Conservation (phyloP, 768 basidiomycete species). For the Nevesoporus exiguus region DNA sequence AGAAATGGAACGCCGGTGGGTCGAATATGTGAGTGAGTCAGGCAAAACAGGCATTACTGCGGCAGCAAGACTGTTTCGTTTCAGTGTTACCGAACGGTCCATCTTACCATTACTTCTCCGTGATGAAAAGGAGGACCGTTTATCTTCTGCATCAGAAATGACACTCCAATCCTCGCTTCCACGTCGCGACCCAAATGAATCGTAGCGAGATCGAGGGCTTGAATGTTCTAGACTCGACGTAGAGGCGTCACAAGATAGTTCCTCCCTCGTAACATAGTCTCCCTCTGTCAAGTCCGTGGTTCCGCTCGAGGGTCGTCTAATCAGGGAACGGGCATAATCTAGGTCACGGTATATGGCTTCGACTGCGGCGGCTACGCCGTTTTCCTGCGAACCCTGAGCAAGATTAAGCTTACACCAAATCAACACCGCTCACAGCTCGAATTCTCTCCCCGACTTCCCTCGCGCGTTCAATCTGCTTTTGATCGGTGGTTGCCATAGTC, state of each 20-base stretch:
- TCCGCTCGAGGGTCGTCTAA: slow-evolving; percentile 51
- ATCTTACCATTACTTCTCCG: slow-evolving; percentile 39
- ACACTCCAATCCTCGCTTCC: slow-evolving; percentile 88
- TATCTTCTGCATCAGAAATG: slow-evolving; percentile 72
- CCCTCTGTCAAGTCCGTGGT: slow-evolving; percentile 23
- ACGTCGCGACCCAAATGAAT: slow-evolving; percentile 52
- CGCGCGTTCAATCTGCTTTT: slow-evolving; percentile 85
- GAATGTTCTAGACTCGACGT: slow-evolving; percentile 31
- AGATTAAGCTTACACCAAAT: neutral
- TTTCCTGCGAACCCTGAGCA: slow-evolving; percentile 57
- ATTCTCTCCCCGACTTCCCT: slow-evolving; percentile 84
- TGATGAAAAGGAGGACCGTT: slow-evolving; percentile 53
- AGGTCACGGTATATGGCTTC: slow-evolving; percentile 96
- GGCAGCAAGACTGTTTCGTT: slow-evolving; percentile 61
- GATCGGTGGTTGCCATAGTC: slow-evolving; percentile 76
- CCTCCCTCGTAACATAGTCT: slow-evolving; percentile 25
- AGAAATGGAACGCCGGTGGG: slow-evolving; percentile 41
- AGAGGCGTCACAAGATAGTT: slow-evolving; percentile 30
- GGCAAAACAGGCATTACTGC: slow-evolving; percentile 62
- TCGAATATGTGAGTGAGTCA: slow-evolving; percentile 44
- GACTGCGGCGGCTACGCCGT: slow-evolving; percentile 90
- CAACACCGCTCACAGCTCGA: slow-evolving; percentile 52
- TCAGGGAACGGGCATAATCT: slow-evolving; percentile 86
- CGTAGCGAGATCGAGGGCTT: slow-evolving; percentile 44
- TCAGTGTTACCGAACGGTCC: slow-evolving; percentile 38